Evolutionary conservation across 163 green algal species (phyloP), one percentile per base, ranked within the genome.

Genomic region (Volvox carteri): DNA sequence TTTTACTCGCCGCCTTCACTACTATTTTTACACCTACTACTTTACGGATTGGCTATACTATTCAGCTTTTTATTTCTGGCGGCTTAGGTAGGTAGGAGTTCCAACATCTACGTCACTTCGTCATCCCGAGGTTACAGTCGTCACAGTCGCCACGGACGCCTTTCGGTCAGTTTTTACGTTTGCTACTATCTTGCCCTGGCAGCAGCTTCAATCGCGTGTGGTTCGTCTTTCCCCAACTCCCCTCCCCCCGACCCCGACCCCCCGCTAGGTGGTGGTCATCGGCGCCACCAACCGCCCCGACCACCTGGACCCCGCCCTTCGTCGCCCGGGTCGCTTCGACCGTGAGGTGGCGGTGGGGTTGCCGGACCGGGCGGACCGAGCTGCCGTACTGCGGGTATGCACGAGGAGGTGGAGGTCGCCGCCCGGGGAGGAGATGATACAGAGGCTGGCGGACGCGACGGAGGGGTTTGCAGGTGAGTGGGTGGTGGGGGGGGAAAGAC

Each of bases 301-400:
- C 75, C 90, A 79, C n/a, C 90, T 98, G 1, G 96, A 98, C 75
- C 91, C 95, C 7, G 96, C 96, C 0, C 87, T 98, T 88, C 86
- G 96, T 30, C 93, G 96, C 8, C 96, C 96, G 1, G 96, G 96
- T 4, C 92, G 96, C 21, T 98, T 98, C 90, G 96, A 98, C 84
- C 79, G 96, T 12, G 92, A 98, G 85, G 85, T 98, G 8, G 90
- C 91, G 37, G 93, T 98, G 42, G 87, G 89, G 1, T 92, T 97
- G 72, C 96, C 96, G 3, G 68, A 77, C 39, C 18, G 37, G 11
- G 37, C 46, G 25, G 93, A 93, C 42, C 46, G 93, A 4, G 70
- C 25, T 12, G 91, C 48, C 23, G 94, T 96, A 18, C 90, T 96
- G 52, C 50, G 77, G 2, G 93, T 96, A 25, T 92, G 94, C 78